Conservation (phyloP, 768 basidiomycete species). For the Mycena capillaripes region DNA sequence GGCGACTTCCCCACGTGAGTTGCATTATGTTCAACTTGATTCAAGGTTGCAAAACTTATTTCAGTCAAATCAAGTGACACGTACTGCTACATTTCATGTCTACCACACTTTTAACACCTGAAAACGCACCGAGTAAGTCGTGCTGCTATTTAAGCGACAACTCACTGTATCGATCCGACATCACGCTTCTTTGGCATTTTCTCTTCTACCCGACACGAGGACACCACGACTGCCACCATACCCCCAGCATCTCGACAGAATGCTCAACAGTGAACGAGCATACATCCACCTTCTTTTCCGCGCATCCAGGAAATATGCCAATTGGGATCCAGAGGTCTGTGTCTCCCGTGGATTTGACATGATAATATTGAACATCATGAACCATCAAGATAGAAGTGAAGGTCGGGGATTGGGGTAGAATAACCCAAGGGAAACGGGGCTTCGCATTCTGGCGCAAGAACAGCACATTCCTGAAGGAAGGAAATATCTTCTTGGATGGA, state of each 20-base stretch:
- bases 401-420: constrained; percentile 50
- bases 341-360: too few species aligned
- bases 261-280: constrained; percentile 39
- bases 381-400: constrained; percentile 26
- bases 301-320: constrained; percentile 47
- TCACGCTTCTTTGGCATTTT: too few species aligned
- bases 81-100: too few species aligned
- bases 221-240: neutral
- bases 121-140: too few species aligned
- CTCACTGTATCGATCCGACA: too few species aligned
- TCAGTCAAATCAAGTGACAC: too few species aligned
- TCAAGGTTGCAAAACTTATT: too few species aligned
- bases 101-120: too few species aligned
- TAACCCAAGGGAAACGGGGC: constrained; percentile 35
- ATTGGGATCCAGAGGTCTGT: constrained; percentile 54
- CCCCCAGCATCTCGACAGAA: neutral
- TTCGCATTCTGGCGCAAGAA: constrained; percentile 43
- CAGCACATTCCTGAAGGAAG: constrained; percentile 47
- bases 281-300: constrained; percentile 49
- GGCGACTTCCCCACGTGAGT: too few species aligned
- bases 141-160: too few species aligned
- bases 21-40: too few species aligned
- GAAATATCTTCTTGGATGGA: constrained; percentile 48
- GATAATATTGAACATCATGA: too few species aligned
- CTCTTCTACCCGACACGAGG: neutral